These are phyloP conservation scores for Chlorella sp. DNA, from an alignment of 139 green algal species.

Conservation along the genomic window DNA sequence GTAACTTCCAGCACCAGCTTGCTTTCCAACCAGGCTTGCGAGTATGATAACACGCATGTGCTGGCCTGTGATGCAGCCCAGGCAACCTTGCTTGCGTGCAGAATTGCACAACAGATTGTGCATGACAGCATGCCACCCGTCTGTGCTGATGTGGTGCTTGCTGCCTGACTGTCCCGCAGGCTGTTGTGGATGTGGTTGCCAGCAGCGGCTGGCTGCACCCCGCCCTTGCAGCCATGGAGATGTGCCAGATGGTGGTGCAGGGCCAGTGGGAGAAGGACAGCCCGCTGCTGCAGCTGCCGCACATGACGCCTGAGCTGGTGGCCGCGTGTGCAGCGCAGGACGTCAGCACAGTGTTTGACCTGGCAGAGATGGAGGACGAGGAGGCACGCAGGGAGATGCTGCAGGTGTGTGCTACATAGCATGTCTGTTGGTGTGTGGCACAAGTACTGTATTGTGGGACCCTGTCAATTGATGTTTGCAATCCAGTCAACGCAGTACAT, in stretches of 20 bases:
- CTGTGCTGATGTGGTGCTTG: conserved; percentile 44
- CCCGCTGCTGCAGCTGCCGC: conserved; percentile 90
- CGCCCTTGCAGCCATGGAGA: conserved; percentile 92
- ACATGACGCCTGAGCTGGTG: conserved; percentile 68
- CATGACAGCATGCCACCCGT: no score
- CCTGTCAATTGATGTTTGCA: no score
- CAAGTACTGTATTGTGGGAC: no score
- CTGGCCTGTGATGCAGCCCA: no score
- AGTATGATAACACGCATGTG: no score
- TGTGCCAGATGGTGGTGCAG: conserved; percentile 92
- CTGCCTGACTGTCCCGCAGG: conserved; percentile 73
- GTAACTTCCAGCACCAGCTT: no score
- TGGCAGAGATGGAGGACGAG: conserved; percentile 89
- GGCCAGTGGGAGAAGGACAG: conserved; percentile 87
- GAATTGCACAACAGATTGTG: no score
- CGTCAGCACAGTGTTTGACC: conserved; percentile 80
- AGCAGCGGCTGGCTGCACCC: conserved; percentile 82
- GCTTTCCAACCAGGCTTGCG: no score
- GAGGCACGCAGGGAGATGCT: conserved; percentile 58
- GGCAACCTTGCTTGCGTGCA: no score
- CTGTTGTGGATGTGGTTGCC: conserved; percentile 77
- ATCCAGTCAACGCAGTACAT: no score
- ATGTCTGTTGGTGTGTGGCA: not conserved
- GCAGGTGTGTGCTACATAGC: not conserved
- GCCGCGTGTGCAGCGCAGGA: conserved; percentile 38